phyloP scores from a whole-genome alignment of 805 yeast species.

The Yueomyces sinensis region DNA sequence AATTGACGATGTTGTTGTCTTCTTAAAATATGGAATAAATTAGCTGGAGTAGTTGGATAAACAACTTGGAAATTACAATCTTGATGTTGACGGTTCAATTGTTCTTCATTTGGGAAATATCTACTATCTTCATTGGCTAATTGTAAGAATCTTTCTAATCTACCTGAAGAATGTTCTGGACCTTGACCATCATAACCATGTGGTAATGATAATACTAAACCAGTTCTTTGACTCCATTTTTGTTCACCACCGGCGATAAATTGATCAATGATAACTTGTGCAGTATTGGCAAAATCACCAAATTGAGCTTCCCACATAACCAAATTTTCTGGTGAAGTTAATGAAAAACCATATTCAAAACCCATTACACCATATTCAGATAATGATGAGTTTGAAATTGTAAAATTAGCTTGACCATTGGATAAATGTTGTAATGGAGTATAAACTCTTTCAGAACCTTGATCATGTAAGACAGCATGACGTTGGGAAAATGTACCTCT shows the following conservation, averaged over 20 bases:
- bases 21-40: slow-evolving; percentile 90
- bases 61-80: slow-evolving; percentile 97
- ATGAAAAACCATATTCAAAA: slow-evolving; percentile 96
- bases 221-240: slow-evolving; percentile 98
- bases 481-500: slow-evolving; percentile 99
- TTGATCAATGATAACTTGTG: slow-evolving; percentile 95
- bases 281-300: slow-evolving; percentile 99
- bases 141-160: slow-evolving; percentile 93
- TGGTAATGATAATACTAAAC: slow-evolving; percentile 87
- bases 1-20: slow-evolving; percentile 99
- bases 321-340: slow-evolving; percentile 92
- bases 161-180: slow-evolving; percentile 97
- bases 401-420: slow-evolving; percentile 75
- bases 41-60: slow-evolving; percentile 96
- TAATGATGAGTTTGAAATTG: slow-evolving; percentile 84
- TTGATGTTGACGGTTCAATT: slow-evolving; percentile 94
- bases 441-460: slow-evolving; percentile 67
- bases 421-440: slow-evolving; percentile 75
- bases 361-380: slow-evolving; percentile 99
- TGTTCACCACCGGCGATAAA: slow-evolving; percentile 94
- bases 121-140: slow-evolving; percentile 94
- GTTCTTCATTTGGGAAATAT: slow-evolving; percentile 77
- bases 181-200: slow-evolving; percentile 99
- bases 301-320: slow-evolving; percentile 99
- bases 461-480: slow-evolving; percentile 97